Base-by-base conservation (phyloP, 768 basidiomycete species). In the Cyclocybe aegerita region DNA sequence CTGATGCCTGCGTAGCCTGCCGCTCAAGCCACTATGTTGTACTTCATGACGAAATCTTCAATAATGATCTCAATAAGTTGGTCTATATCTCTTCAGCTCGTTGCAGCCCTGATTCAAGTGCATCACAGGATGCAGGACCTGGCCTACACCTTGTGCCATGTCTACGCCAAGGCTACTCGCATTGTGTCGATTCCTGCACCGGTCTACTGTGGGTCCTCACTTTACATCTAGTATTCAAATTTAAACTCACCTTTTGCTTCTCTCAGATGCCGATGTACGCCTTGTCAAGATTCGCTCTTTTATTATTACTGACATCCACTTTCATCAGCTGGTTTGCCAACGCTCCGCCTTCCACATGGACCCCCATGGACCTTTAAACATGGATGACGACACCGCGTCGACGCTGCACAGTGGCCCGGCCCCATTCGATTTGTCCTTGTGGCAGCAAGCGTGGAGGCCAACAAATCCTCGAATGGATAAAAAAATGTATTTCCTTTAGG, bases 101-200 rank as follows among this genome's bases (percentile, higher is more conserved):
- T 17, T 38, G 4, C 4, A 9, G 4, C 32, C 4, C 29, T 6
- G 43, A 37, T 34, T 46, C 17, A 49, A n/a, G 8, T 7, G 9
- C 3, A 29, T 7, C 14, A n/a, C 34, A 65, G 63, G 14, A 40
- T 68, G 3, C 60, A 68, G 43, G 60, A 64, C 11, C 34, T 65
- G 1, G 50, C 63, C 1, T 61, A 53, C 23, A 56, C 60, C 2
- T 53, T 68, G 3, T 65, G 65, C 36, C 57, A 65, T 36, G 45
- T 59, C 1, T 68, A 68, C 36, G 66, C 62, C 0, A 68, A 68
- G 47, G 66, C 66, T 0, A 68, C 66, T 1, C 61, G 66, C 9
- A 63, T 63, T 2, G 66, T 68, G 0, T 68, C 66, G 0, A 68
- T 68, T 23, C 66, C 66, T 0, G 62, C 66, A 1, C 66, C 66